phyloP scores from a whole-genome alignment of 2,329 filamentous ascomycete species.

The Aspergillus hortae region DNA sequence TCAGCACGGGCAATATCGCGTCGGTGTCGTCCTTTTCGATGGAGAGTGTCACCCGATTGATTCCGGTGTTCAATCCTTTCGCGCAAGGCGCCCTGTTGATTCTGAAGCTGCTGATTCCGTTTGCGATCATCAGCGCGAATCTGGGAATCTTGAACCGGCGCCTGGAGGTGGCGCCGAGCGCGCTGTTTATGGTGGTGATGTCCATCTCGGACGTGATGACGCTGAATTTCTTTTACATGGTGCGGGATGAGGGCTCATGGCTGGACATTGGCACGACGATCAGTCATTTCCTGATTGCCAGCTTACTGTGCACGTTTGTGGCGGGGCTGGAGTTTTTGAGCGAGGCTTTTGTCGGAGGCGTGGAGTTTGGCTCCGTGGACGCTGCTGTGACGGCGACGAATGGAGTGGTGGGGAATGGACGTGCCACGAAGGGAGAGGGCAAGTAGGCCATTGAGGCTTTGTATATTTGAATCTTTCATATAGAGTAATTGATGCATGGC shows the following conservation, averaged over 20 bases:
- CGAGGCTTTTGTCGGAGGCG: constrained; percentile 74
- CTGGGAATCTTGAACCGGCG: constrained; percentile 87
- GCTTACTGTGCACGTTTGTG: constrained; percentile 84
- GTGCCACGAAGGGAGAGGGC: neutral
- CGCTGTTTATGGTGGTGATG: constrained; percentile 93
- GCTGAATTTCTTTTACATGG: constrained; percentile 95
- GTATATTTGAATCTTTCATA: too few relatives aligned
- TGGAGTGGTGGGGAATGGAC: constrained; percentile 8
- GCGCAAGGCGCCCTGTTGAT: constrained; percentile 82
- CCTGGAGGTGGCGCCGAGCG: constrained; percentile 78
- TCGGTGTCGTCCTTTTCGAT: constrained; percentile 91
- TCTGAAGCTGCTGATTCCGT: constrained; percentile 88
- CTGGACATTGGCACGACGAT: constrained; percentile 97
- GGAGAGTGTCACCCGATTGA: constrained; percentile 79
- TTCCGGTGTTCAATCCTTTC: constrained; percentile 92
- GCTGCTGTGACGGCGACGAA: constrained; percentile 8
- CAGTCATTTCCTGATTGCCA: constrained; percentile 91
- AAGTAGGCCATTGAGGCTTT: neutral
- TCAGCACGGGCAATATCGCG: constrained; percentile 93
- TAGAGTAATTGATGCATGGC: too few relatives aligned
- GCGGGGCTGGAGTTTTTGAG: constrained; percentile 82
- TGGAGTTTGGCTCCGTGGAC: constrained; percentile 52
- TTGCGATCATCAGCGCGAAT: constrained; percentile 86
- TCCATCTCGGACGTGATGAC: constrained; percentile 87
- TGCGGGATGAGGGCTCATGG: constrained; percentile 95